Base-by-base conservation (phyloP, 805 yeast genomes). In the Jamesozyma hellenica region DNA sequence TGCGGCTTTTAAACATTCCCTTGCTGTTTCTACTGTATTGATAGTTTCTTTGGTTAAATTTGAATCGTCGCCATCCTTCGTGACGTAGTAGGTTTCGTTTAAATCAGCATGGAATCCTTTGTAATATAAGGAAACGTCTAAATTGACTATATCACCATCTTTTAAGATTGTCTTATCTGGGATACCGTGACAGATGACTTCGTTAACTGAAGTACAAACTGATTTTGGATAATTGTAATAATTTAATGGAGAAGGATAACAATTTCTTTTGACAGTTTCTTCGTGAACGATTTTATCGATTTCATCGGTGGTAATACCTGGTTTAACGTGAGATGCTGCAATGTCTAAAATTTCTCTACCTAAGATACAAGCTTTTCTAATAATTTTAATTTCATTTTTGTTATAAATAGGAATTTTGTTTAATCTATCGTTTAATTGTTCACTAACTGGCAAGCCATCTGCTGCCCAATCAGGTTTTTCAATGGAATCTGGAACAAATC, bases 31-130 rank as follows among this genome's bases (percentile, higher is more conserved):
- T 9, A 90, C 96, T 29, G 92, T 74, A 44, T 88, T 78, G 40
- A 92, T 86, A n/a, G 75, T 70, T 36, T 85, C 94, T 58, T 90
- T 73, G 2, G 32, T 26, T 4, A 45, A 16, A 56, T 88, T 72
- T n/a, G 76, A 64, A 50, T 71, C 77, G 28, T 92, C 85, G 55
- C 83, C 85, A 55, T 83, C 86, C 11, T 97, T 98, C 23, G 90
- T 94, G 56, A 92, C 94, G 56, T 92, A 92, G 62, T 88, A 92
- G 0, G 98, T 92, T 64, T 92, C 97, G 62, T 92, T 92, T 59
- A 92, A 68, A 63, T 92, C 98, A 8, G 95, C 81, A 65, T 92
- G 97, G 65, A 77, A 77, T 1, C 98, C 98, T 49, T 82, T 74
- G 62, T 82, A 75, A 65, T 74, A 92, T 39, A 92, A 61, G 3